Conservation (phyloP, 2,329 filamentous ascomycete species). For the Macrophomina tecta region DNA sequence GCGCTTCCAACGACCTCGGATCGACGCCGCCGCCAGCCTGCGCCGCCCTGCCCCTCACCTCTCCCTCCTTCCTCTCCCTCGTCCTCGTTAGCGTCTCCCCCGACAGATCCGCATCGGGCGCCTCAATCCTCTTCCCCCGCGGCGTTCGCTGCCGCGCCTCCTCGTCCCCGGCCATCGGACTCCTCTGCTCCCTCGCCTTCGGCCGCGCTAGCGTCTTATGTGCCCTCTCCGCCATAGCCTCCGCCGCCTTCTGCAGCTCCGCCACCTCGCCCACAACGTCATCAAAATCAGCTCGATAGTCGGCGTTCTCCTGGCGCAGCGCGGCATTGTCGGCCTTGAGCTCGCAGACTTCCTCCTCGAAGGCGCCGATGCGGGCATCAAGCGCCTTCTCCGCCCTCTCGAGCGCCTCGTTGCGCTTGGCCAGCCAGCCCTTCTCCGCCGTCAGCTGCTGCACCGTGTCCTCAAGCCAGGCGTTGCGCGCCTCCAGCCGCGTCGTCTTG, state of each 20-base stretch:
- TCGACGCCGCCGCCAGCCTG: neutral
- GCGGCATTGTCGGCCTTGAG: neutral
- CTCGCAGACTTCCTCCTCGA: constrained; percentile 6
- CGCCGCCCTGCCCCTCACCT: neutral
- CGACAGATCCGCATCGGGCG: neutral
- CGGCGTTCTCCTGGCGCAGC: neutral
- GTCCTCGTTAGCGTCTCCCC: constrained; percentile 12
- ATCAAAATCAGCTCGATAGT: neutral
- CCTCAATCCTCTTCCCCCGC: constrained; percentile 1
- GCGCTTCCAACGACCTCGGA: constrained; percentile 20
- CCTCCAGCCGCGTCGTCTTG: neutral
- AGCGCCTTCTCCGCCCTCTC: neutral
- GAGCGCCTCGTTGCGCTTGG: constrained; percentile 13
- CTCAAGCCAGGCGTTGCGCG: constrained; percentile 22
- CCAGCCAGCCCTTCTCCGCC: constrained; percentile 18
- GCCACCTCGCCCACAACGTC: neutral
- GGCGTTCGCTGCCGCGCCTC: neutral
- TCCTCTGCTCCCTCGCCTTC: neutral
- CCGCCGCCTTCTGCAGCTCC: neutral
- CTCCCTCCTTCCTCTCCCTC: neutral
- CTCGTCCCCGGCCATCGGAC: neutral
- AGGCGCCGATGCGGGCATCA: constrained; percentile 1
- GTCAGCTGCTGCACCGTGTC: constrained; percentile 9
- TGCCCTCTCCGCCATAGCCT: neutral
- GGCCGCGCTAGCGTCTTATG: neutral